Conservation (phyloP, 768 basidiomycete species). For the Russula compacta region DNA sequence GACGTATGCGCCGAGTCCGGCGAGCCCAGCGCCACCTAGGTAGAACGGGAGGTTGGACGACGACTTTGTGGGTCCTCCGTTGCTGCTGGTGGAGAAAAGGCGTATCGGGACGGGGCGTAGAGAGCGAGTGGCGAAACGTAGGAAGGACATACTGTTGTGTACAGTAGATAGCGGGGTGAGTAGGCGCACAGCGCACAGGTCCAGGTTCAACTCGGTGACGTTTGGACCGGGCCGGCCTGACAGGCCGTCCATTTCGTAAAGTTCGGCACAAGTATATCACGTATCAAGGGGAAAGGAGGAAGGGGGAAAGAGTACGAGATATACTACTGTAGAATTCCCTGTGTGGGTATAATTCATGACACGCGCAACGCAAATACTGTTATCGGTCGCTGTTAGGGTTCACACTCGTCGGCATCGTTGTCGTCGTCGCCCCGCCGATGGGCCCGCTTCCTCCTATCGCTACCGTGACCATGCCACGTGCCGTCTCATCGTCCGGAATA, state of each 20-base stretch:
- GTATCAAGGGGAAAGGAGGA: too few species aligned
- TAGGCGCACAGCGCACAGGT: too few species aligned
- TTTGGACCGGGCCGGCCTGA: too few species aligned
- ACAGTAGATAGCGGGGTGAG: too few species aligned
- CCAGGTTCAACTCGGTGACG: too few species aligned
- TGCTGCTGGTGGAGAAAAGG: slow-evolving; percentile 37
- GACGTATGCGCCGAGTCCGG: slow-evolving; percentile 34
- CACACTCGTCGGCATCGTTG: background rate
- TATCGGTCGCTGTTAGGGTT: background rate
- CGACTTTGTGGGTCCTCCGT: slow-evolving; percentile 32
- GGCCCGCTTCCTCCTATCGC: background rate
- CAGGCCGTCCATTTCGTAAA: too few species aligned
- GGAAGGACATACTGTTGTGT: slow-evolving; percentile 19
- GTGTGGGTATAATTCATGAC: too few species aligned
- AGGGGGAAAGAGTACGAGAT: too few species aligned
- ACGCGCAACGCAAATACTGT: too few species aligned
- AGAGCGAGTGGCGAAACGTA: slow-evolving; percentile 18
- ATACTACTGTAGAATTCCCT: too few species aligned
- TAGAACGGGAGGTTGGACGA: slow-evolving; percentile 41
- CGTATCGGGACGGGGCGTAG: slow-evolving; percentile 27
- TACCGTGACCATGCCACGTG: background rate
- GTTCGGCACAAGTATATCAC: too few species aligned
- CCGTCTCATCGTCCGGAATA: background rate
- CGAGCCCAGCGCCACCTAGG: slow-evolving; percentile 36
- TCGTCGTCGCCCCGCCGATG: background rate